Base-by-base conservation (phyloP, 106 monocot species). In the Allium fistulosum region DNA sequence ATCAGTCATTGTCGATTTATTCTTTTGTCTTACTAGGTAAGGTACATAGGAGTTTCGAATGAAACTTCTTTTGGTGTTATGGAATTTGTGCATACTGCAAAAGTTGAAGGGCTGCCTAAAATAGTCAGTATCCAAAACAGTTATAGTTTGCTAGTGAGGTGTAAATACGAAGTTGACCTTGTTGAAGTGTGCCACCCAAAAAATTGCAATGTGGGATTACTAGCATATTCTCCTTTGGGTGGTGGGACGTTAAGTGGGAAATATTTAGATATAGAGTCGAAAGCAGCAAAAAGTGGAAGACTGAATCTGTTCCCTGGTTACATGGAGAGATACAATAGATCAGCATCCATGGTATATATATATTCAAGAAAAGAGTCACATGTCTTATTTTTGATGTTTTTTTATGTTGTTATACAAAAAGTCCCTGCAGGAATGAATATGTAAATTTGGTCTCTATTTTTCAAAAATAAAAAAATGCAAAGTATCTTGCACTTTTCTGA, bases 21-120 rank as follows among this genome's bases (percentile, higher is more conserved):
- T 37, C 37, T 37, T 37, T 13, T 58, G 52, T 49, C 11, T 46
- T 60, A 58, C 46, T 63, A 92, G 91, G 84, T 92, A 61, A 74
- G 91, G 6, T 92, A 91, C 17, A 92, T 96, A 51, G 96, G 96
- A 67, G 91, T 96, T 57, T 92, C 96, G 50, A 96, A 96, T 80
- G 96, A 92, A 81, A 96, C 96, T 58, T 92, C 96, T 49, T 96
- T 80, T 75, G 96, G 96, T 12, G 88, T 92, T 17, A 91, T 84
- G 91, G 96, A 96, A 67, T 96, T 96, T 82, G 84, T 84, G 14
- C 88, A 96, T 58, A 76, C 96, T 73, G 85, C 91, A 72, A 92
- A 88, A 63, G 57, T 66, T 69, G 73, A 78, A 69, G 85, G 86
- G 68, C 82, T 96, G 57, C 92, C 96, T n/a, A 96, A 96, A 66